Percentiles rank a stretch among this genome's conserved stretches.
phyloP scores from a whole-genome alignment of 1,284 basidiomycete species.

The Ceratobasidium sp. region DNA sequence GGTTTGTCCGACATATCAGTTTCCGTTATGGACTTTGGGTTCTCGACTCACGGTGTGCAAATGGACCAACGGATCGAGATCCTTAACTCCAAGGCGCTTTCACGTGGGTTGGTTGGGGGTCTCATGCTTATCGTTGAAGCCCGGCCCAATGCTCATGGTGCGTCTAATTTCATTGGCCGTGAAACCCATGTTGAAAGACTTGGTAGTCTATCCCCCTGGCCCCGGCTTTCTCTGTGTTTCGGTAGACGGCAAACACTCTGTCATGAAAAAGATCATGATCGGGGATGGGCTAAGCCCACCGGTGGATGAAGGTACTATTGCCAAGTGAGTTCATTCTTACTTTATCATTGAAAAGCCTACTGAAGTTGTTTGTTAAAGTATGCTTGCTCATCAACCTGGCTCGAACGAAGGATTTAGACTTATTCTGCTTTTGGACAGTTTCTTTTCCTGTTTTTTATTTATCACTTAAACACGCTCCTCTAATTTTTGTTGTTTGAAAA shows the following conservation, averaged over 20 bases:
- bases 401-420: no score
- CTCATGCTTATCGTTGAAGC: no score
- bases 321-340: slow-evolving; percentile 35
- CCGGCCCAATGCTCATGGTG: slow-evolving; percentile 60
- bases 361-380: neutral
- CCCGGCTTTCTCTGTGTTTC: slow-evolving; percentile 60
- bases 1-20: no score
- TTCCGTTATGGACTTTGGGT: slow-evolving; percentile 76
- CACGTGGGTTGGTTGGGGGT: slow-evolving; percentile 56
- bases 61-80: slow-evolving; percentile 51
- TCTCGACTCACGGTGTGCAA: slow-evolving; percentile 81
- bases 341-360: neutral
- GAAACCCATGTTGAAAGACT: no score
- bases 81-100: slow-evolving; percentile 61
- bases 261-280: slow-evolving; percentile 63
- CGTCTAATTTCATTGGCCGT: no score
- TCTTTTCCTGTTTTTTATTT: no score
- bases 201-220: slow-evolving; percentile 57
- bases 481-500: no score
- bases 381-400: neutral
- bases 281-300: slow-evolving; percentile 58
- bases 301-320: slow-evolving; percentile 49
- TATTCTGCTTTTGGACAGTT: no score
- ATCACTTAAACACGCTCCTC: no score
- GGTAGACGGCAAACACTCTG: slow-evolving; percentile 65